phyloP scores from a whole-genome alignment of 2,329 filamentous ascomycete species.

The Massarina eburnea region DNA sequence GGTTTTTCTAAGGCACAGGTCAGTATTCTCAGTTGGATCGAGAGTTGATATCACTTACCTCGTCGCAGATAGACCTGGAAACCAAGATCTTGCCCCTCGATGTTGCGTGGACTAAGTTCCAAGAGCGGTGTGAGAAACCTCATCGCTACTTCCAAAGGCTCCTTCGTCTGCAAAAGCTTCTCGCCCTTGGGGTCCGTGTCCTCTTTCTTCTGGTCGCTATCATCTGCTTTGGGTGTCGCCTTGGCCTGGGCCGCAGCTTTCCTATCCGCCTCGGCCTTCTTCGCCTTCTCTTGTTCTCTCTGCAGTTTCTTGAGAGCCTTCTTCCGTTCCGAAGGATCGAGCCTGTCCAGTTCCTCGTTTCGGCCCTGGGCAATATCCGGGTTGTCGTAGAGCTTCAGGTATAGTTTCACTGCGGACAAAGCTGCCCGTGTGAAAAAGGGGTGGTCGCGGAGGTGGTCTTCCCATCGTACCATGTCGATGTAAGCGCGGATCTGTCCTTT shows the following conservation, averaged over 20 bases:
- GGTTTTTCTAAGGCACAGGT: slow-evolving; percentile 68
- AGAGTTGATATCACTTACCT: slow-evolving; percentile 59
- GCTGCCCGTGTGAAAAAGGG: slow-evolving; percentile 89
- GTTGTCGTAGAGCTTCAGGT: slow-evolving; percentile 76
- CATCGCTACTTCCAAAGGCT: slow-evolving; percentile 82
- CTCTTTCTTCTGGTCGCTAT: slow-evolving; percentile 73
- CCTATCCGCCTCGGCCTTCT: slow-evolving; percentile 75
- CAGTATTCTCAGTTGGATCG: not conserved
- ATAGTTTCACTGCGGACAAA: slow-evolving; percentile 76
- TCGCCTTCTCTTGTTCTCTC: slow-evolving; percentile 71
- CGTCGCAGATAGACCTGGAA: slow-evolving; percentile 88
- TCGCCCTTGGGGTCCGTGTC: slow-evolving; percentile 85
- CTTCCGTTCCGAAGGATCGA: slow-evolving; percentile 69
- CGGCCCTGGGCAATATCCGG: slow-evolving; percentile 67
- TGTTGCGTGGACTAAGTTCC: slow-evolving; percentile 76
- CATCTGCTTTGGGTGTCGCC: slow-evolving; percentile 62
- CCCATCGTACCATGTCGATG: slow-evolving; percentile 95
- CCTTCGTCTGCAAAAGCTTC: slow-evolving; percentile 76
- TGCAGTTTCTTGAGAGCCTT: slow-evolving; percentile 89
- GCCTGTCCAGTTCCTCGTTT: slow-evolving; percentile 55
- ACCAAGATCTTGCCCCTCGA: slow-evolving; percentile 79
- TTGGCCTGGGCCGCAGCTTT: slow-evolving; percentile 71
- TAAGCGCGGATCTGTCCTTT: slow-evolving; percentile 96
- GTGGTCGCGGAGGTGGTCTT: slow-evolving; percentile 86
- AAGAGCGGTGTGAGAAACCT: slow-evolving; percentile 83